Base-by-base conservation (phyloP, 352 stramenopile genomes). In the Ophiocytium majus region DNA sequence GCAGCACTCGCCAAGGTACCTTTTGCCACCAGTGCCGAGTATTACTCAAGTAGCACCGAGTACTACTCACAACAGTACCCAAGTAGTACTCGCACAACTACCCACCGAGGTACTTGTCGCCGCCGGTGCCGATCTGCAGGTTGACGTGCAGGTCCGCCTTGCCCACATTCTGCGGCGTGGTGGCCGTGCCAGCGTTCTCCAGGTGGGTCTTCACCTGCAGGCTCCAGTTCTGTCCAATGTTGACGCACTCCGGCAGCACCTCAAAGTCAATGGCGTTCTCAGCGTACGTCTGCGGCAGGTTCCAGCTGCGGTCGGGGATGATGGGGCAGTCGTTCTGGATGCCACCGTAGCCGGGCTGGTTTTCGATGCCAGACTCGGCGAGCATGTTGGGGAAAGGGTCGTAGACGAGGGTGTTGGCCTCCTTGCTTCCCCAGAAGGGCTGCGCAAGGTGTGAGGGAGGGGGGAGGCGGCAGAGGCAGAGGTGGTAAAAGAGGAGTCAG, bases 351-450 rank as follows among this genome's bases (percentile, higher is more conserved):
- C 10, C 23, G 17, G 71, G 71, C 31, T 79, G 71, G 17, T 79
- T 79, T 9, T 10, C 71, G 49, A 79, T 79, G 31, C 71, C 71
- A 79, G 71, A 49, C 31, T 79, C 71, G 17, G 9, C 71, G 31
- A 79, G 9, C 71, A 79, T 79, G 31, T 79, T 71, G 19, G 57
- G 57, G 57, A 71, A 71, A 28, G 57, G 57, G 57, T 71, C 57
- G 19, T 71, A 28, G 23, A 71, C 28, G 23, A 23, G 57, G 57
- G 19, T 71, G 57, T 28, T 28, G 28, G 23, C 28, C 28, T 71
- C 57, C 28, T 23, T 71, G 57, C 57, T 71, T 23, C 57, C 57
- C 57, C 57, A 71, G 19, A 71, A 23, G 28, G 57, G 57, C 57
- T 71, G 57, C 57, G 28, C 23, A 71, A 71, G 28, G 28, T 23